Evolutionary conservation across 2,329 filamentous ascomycete species (phyloP).

Genomic region (Cladorrhinum sp.): DNA sequence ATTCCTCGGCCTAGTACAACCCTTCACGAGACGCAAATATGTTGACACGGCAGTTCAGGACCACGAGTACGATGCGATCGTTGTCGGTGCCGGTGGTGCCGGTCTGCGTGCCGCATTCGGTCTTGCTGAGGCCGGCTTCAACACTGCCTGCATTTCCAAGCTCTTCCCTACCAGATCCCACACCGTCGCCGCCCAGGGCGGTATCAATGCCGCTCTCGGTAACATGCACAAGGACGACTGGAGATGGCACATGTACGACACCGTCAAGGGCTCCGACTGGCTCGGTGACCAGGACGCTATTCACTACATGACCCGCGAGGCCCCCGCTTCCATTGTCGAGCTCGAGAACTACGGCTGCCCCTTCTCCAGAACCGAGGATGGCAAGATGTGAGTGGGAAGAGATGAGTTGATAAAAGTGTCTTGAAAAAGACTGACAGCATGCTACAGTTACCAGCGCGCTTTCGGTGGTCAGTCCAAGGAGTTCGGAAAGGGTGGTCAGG

Average conservation of each 20-base stretch:
- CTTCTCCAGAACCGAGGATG: constrained; percentile 93
- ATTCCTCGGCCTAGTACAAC: constrained; percentile 11
- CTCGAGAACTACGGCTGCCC: constrained; percentile 97
- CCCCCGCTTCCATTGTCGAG: constrained; percentile 86
- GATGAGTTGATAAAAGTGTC: neutral
- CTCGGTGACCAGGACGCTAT: constrained; percentile 96
- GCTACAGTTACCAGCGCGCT: constrained; percentile 82
- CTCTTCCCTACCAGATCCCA: constrained; percentile 83
- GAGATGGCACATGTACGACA: constrained; percentile 99
- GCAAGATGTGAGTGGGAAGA: constrained; percentile 70
- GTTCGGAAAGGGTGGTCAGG: constrained; percentile 94
- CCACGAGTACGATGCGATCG: constrained; percentile 97
- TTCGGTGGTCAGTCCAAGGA: constrained; percentile 97
- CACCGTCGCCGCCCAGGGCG: constrained; percentile 78
- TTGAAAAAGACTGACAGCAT: constrained; percentile 14
- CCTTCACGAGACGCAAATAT: neutral
- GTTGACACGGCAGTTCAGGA: constrained; percentile 52
- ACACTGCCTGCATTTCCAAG: constrained; percentile 84
- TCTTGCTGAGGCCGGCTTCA: constrained; percentile 84
- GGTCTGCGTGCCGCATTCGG: constrained; percentile 82
- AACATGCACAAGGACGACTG: constrained; percentile 99
- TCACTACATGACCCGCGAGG: constrained; percentile 97
- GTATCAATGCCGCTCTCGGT: constrained; percentile 83
- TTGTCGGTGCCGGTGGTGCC: constrained; percentile 80
- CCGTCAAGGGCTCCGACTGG: constrained; percentile 97